A percentile compares a stretch with the other conserved stretches of the same genome.
These are phyloP conservation scores for Haplosporangium sp. DNA, from an alignment of 371 early-diverging fungal species.

Conservation along the genomic window DNA sequence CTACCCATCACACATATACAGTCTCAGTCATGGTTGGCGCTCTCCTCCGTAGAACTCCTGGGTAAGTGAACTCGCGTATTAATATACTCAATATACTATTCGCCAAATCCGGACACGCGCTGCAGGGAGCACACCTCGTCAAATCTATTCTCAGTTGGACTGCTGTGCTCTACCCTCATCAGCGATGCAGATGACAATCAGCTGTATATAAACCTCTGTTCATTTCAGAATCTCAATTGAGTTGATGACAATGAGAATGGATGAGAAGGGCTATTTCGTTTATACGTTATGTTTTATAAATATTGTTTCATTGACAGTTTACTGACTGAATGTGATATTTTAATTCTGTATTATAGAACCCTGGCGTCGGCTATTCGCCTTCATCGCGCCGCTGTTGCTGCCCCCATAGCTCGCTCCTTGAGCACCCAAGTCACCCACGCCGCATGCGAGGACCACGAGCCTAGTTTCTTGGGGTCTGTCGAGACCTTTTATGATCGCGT, in stretches of 20 bases:
- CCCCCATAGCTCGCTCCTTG: constrained; percentile 45
- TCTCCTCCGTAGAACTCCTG: constrained; percentile 54
- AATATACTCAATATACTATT: background rate
- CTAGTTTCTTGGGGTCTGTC: constrained; percentile 81
- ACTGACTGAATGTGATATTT: too few species aligned
- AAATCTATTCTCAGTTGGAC: too few species aligned
- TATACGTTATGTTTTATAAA: background rate
- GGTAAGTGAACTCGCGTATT: constrained; percentile 31
- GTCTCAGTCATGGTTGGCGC: constrained; percentile 39
- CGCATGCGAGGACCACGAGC: constrained; percentile 76
- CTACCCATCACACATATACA: constrained; percentile 2
- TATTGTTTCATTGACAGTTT: constrained; percentile 1
- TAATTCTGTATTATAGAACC: constrained; percentile 32
- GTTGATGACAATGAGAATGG: background rate
- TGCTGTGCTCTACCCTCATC: too few species aligned
- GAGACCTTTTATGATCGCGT: constrained; percentile 76
- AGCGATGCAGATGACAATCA: too few species aligned
- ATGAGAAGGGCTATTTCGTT: too few species aligned
- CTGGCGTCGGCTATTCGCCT: constrained; percentile 53
- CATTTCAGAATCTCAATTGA: background rate
- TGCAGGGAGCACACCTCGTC: too few species aligned
- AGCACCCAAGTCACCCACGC: constrained; percentile 59
- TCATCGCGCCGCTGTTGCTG: constrained; percentile 43
- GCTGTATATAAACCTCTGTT: too few species aligned
- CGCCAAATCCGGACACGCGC: background rate